phyloP scores from a whole-genome alignment of 257 asterid genomes.

The Solanum pennellii region DNA sequence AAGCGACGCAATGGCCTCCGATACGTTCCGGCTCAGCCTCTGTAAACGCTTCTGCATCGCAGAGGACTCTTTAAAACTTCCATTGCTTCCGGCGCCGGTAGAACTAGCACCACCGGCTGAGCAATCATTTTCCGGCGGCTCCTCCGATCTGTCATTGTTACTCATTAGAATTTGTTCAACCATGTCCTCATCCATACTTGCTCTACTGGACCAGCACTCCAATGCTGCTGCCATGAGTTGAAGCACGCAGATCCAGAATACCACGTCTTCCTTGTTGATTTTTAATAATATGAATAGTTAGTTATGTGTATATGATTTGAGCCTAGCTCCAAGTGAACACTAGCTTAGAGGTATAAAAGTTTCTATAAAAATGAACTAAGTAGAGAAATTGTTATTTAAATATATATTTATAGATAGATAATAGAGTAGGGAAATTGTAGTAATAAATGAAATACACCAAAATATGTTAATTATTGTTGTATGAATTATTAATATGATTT shows the following conservation, averaged over 20 bases:
- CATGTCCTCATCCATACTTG: constrained; percentile 85
- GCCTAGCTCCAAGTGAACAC: not conserved
- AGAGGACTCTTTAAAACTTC: constrained; percentile 52
- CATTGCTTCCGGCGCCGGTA: constrained; percentile 11
- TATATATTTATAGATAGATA: not conserved
- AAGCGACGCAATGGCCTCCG: constrained; percentile 88
- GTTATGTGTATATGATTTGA: not conserved
- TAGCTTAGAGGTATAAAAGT: not conserved
- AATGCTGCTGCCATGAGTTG: constrained; percentile 71
- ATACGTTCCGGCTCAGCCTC: constrained; percentile 72
- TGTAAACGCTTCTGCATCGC: constrained; percentile 74
- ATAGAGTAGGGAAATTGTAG: not conserved
- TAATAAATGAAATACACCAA: not conserved
- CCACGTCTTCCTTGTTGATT: not conserved
- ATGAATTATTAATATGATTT: not conserved
- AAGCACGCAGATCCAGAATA: not conserved
- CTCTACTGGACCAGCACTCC: constrained; percentile 94
- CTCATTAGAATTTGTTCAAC: constrained; percentile 92
- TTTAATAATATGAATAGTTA: not conserved
- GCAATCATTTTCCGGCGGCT: constrained; percentile 26
- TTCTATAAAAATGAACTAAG: not conserved
- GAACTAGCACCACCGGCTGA: constrained; percentile 7
- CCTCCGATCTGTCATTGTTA: constrained; percentile 77
- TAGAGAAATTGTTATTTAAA: not conserved
- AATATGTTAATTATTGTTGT: not conserved